A percentile compares a stretch with the other conserved stretches of the same genome.
Evolutionary conservation across 495 filamentous ascomycete genomes (phyloP).

Genomic region (Penicillium maclennaniae): DNA sequence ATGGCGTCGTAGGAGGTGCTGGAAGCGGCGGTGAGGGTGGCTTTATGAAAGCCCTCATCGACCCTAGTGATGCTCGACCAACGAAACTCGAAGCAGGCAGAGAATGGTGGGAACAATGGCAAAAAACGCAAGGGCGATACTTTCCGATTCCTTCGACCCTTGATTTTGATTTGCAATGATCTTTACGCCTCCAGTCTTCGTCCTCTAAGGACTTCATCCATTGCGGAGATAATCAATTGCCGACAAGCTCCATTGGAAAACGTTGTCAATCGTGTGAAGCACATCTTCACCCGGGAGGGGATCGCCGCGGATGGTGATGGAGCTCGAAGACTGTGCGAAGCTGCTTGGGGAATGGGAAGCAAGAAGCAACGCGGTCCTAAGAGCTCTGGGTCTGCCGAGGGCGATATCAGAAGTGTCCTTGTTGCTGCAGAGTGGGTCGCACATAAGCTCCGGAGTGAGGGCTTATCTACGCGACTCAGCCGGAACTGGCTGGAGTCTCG

Average conservation of each 20-base stretch:
- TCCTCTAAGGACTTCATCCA: slow-evolving; percentile 70
- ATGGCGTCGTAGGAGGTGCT: slow-evolving; percentile 81
- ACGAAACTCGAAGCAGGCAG: slow-evolving; percentile 60
- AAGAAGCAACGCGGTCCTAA: slow-evolving; percentile 54
- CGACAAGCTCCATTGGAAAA: slow-evolving; percentile 83
- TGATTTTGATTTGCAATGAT: slow-evolving; percentile 96
- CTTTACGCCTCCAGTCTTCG: slow-evolving; percentile 89
- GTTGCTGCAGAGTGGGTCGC: slow-evolving; percentile 96
- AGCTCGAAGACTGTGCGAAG: slow-evolving; percentile 84
- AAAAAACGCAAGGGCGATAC: slow-evolving; percentile 69
- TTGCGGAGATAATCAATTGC: slow-evolving; percentile 89
- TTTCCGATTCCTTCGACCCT: slow-evolving; percentile 79
- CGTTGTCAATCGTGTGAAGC: slow-evolving; percentile 76
- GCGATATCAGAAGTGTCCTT: slow-evolving; percentile 88
- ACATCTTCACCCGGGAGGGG: slow-evolving; percentile 80
- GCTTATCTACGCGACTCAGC: slow-evolving; percentile 52
- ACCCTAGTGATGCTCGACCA: slow-evolving; percentile 78
- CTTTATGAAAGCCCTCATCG: slow-evolving; percentile 92
- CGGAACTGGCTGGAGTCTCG: slow-evolving; percentile 80
- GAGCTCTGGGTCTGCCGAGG: slow-evolving; percentile 63
- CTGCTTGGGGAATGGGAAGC: slow-evolving; percentile 79
- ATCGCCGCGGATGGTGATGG: slow-evolving; percentile 83
- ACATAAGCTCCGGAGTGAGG: slow-evolving; percentile 62
- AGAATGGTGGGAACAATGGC: slow-evolving; percentile 29
- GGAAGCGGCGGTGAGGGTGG: slow-evolving; percentile 72